These are phyloP conservation scores for Sporothrix mexicana DNA, from an alignment of 2,329 filamentous ascomycete species.

Conservation along the genomic window DNA sequence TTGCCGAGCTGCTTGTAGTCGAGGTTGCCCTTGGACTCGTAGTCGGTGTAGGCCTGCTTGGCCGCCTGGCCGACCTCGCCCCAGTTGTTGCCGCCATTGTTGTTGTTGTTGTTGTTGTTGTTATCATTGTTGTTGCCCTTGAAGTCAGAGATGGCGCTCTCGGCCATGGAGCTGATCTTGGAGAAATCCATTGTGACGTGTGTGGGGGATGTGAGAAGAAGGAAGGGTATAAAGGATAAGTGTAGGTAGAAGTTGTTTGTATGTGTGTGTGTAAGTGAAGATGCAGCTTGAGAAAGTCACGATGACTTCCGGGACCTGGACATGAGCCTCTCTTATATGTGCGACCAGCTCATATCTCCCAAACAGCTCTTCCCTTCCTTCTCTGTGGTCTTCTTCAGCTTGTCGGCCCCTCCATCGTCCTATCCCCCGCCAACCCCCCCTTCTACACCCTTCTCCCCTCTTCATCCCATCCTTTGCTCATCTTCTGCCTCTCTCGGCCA, in stretches of 20 bases:
- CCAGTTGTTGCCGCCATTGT: conserved; percentile 35
- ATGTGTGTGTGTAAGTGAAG: not conserved
- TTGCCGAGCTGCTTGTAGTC: conserved; percentile 44
- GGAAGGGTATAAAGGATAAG: not conserved
- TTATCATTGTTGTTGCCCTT: conserved; percentile 34
- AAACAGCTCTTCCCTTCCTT: not conserved
- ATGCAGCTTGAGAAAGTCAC: conserved; percentile 3
- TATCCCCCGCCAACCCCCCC: not conserved
- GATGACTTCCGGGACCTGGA: not conserved
- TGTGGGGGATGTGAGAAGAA: not conserved
- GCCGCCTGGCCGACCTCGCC: conserved; percentile 37
- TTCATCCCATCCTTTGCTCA: conserved; percentile 14
- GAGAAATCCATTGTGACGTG: conserved; percentile 41
- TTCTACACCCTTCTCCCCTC: not conserved
- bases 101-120: conserved; percentile 34
- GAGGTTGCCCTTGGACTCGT: conserved; percentile 43
- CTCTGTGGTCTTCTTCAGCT: not conserved
- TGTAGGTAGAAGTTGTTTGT: not conserved
- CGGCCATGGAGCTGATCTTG: conserved; percentile 39
- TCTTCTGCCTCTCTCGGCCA: conserved; percentile 28
- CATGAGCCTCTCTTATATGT: conserved; percentile 28
- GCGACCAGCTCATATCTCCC: not conserved
- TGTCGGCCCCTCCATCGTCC: not conserved
- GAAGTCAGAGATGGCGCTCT: conserved; percentile 39
- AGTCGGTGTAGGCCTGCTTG: conserved; percentile 39